Evolutionary conservation across 345 rosid genomes (phyloP), one percentile per base, ranked within the genome.

Genomic region (Odontarrhena argentea): DNA sequence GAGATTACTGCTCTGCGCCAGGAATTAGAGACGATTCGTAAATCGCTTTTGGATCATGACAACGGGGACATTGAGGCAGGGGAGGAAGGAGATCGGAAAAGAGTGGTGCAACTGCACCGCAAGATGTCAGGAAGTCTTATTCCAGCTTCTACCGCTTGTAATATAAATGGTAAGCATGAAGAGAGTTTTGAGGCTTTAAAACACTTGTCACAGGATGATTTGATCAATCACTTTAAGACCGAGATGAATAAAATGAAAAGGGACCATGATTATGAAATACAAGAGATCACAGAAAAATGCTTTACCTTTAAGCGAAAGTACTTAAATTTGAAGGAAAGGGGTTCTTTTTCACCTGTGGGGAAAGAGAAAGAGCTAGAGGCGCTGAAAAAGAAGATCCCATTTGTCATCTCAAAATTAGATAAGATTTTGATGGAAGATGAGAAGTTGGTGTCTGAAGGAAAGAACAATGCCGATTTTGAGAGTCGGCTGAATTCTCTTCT

Each of bases 201-300:
- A 22, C 82, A 81, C 77, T 53, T 87, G 74, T 1, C 65, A 18
- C 68, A 4, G 7, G 93, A 83, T 5, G 81, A 78, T 3, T 47
- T 94, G 67, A 72, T 84, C 49, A 48, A 0, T 26, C 79, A 83
- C 82, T 80, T 83, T 51, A 91, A 83, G 77, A 35, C 48, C n/a
- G 96, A 88, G 84, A 85, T 94, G 88, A 80, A 67, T 54, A 80
- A 84, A 81, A 86, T 91, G 96, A 94, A 88, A 82, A 86, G 88
- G 75, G 60, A 80, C 74, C 85, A 85, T 68, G 97, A 91, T 58
- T 80, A 77, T 40, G 34, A 68, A 52, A 77, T 87, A 74, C 87
- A 77, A 48, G 70, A 80, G 37, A 63, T 79, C 73, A 91, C 96
- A 18, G 99, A 94, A 63, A 69, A 82, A 40, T 60, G 55, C 57